Percentiles rank a stretch among this genome's conserved stretches.
Evolutionary conservation across 768 basidiomycete species (phyloP).

Genomic region (Rhodotorula babjevae): DNA sequence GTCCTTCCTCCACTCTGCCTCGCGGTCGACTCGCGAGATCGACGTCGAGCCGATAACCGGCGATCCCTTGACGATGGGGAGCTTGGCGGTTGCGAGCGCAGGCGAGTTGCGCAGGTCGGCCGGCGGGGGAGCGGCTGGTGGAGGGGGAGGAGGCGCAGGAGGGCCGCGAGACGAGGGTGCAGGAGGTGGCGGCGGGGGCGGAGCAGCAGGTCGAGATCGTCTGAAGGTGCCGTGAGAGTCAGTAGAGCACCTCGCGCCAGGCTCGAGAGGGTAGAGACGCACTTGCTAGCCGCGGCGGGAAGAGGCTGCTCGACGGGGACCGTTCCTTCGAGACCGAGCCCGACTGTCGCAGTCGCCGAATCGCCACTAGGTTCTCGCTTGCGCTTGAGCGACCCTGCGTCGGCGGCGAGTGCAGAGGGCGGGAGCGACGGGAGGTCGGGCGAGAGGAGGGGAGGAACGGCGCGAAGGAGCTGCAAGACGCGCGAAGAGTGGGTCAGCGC

Average conservation of each 20-base stretch:
- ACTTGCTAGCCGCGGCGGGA: background rate
- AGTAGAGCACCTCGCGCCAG: background rate
- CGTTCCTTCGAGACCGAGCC: background rate
- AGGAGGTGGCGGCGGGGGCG: constrained; percentile 50
- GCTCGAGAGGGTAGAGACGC: background rate
- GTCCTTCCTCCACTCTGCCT: constrained; percentile 41
- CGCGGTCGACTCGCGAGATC: constrained; percentile 43
- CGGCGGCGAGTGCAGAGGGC: background rate
- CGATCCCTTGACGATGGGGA: background rate
- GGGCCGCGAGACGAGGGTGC: constrained; percentile 52
- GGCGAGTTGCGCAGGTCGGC: constrained; percentile 41
- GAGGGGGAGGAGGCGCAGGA: constrained; percentile 49
- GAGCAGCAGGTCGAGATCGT: constrained; percentile 47
- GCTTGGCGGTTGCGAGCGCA: background rate
- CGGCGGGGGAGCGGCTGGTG: constrained; percentile 21
- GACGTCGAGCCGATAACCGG: constrained; percentile 40
- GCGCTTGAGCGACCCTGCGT: background rate
- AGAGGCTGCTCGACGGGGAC: background rate
- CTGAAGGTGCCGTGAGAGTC: constrained; percentile 40
- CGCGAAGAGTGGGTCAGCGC: background rate
- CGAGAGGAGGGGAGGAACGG: constrained; percentile 23
- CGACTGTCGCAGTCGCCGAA: background rate
- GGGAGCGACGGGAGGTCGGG: constrained; percentile 25
- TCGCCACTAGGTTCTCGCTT: background rate
- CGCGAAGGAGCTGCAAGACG: constrained; percentile 17